Conservation (phyloP, 441 rosid genomes). For the Adansonia grandidieri region DNA sequence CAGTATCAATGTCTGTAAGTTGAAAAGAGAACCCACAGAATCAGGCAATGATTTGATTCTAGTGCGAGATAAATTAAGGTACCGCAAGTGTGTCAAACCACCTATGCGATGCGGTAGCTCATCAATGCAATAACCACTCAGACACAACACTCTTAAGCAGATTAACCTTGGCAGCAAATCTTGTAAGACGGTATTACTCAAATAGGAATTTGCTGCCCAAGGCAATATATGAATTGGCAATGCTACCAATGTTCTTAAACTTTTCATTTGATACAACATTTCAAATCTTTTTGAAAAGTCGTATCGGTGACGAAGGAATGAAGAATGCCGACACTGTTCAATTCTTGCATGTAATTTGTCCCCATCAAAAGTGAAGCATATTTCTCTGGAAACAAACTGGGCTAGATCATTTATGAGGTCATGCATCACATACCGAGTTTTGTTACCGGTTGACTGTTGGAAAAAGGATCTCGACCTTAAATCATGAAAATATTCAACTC, state of each 20-base stretch:
- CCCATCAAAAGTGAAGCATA: slow-evolving; percentile 12
- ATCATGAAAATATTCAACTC: slow-evolving; percentile 17
- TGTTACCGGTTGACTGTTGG: slow-evolving; percentile 20
- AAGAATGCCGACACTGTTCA: slow-evolving; percentile 22
- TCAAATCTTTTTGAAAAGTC: slow-evolving; percentile 23
- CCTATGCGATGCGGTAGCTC: slow-evolving; percentile 26
- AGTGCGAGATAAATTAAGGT: slow-evolving; percentile 20
- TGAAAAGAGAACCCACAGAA: slow-evolving; percentile 25
- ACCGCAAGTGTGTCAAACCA: slow-evolving; percentile 24
- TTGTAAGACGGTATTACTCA: slow-evolving; percentile 13
- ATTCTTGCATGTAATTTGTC: background rate
- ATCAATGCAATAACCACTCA: slow-evolving; percentile 28
- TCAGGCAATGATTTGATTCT: slow-evolving; percentile 24
- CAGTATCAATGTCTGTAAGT: slow-evolving; percentile 27
- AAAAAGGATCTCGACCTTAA: slow-evolving; percentile 22
- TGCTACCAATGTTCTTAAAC: slow-evolving; percentile 25
- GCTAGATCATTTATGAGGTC: slow-evolving; percentile 23
- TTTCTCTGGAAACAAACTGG: slow-evolving; percentile 10
- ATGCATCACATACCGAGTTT: slow-evolving; percentile 21
- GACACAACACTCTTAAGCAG: slow-evolving; percentile 24
- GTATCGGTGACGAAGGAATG: slow-evolving; percentile 14
- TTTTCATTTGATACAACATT: background rate
- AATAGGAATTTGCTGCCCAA: slow-evolving; percentile 6
- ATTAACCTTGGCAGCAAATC: slow-evolving; percentile 20
- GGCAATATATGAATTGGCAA: slow-evolving; percentile 10